Evolutionary conservation across 768 basidiomycete species (phyloP).

Genomic region (Lactifluus piperatus): DNA sequence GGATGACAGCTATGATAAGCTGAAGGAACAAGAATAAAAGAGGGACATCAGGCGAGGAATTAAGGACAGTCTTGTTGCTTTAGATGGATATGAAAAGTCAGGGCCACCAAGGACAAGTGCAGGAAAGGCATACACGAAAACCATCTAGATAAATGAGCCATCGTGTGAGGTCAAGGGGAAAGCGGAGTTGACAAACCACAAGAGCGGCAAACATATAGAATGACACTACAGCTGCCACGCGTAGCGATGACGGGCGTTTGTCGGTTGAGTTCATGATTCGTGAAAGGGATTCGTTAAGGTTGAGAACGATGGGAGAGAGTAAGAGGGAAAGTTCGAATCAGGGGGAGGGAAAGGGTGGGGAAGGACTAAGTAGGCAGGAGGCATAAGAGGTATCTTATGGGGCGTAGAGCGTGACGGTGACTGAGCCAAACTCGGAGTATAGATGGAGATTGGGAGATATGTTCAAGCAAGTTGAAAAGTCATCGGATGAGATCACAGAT

Average conservation of each 20-base stretch:
- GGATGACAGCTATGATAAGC: slow-evolving; percentile 56
- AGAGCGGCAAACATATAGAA: slow-evolving; percentile 77
- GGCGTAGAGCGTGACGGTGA: not conserved
- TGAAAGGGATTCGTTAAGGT: not conserved
- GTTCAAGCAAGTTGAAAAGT: not conserved
- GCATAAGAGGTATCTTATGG: not conserved
- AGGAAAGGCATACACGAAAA: slow-evolving; percentile 34
- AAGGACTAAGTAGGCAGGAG: not conserved
- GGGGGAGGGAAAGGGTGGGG: not conserved
- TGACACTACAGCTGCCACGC: slow-evolving; percentile 61
- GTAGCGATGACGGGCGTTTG: slow-evolving; percentile 30
- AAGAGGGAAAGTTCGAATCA: not conserved
- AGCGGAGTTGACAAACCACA: slow-evolving; percentile 43
- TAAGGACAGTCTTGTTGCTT: slow-evolving; percentile 73
- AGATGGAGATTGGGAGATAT: not conserved
- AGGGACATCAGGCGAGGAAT: slow-evolving; percentile 54
- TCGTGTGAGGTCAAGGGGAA: not conserved
- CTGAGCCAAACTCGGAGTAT: no score
- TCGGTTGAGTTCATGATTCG: slow-evolving; percentile 27
- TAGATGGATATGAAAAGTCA: not conserved
- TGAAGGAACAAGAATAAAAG: slow-evolving; percentile 61
- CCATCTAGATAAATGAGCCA: slow-evolving; percentile 33
- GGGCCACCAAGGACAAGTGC: not conserved
- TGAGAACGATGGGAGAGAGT: not conserved
- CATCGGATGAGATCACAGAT: not conserved